Evolutionary conservation across 805 yeast genomes (phyloP).

Genomic region (Pichia gijzeniarum): DNA sequence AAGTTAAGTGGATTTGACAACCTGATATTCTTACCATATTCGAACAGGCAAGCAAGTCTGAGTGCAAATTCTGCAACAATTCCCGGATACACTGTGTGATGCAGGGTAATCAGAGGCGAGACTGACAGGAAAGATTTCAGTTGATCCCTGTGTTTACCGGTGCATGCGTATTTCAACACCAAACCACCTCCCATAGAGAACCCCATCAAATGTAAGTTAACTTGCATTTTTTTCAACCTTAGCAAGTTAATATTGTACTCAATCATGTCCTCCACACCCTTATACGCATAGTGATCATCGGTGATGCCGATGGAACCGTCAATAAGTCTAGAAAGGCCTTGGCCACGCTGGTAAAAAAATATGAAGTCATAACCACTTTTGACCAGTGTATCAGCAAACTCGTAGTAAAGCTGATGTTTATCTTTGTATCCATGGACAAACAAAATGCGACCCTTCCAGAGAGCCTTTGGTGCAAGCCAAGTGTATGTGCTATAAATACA

Average conservation of each 20-base stretch:
- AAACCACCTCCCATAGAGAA: constrained; percentile 85
- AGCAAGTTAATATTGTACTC: constrained; percentile 36
- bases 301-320: constrained; percentile 50
- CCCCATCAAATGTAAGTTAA: constrained; percentile 50
- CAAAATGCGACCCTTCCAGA: constrained; percentile 46
- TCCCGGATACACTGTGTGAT: constrained; percentile 55
- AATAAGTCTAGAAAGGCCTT: constrained; percentile 53
- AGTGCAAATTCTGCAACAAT: constrained; percentile 34
- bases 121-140: constrained; percentile 42
- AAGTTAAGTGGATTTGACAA: constrained; percentile 49
- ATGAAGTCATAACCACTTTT: constrained; percentile 60
- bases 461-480: constrained; percentile 3
- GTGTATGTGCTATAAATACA: neutral
- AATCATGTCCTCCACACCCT: constrained; percentile 55
- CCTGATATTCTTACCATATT: constrained; percentile 34
- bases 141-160: constrained; percentile 43
- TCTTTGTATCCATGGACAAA: constrained; percentile 73
- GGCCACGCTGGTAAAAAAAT: constrained; percentile 70
- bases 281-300: constrained; percentile 47
- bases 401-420: constrained; percentile 41
- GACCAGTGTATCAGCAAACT: constrained; percentile 47
- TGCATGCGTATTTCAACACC: constrained; percentile 51
- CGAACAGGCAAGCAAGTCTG: constrained; percentile 39
- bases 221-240: constrained; percentile 18
- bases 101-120: constrained; percentile 56